phyloP scores from a whole-genome alignment of 352 stramenopile genomes.

The Phytophthora nicotianae region DNA sequence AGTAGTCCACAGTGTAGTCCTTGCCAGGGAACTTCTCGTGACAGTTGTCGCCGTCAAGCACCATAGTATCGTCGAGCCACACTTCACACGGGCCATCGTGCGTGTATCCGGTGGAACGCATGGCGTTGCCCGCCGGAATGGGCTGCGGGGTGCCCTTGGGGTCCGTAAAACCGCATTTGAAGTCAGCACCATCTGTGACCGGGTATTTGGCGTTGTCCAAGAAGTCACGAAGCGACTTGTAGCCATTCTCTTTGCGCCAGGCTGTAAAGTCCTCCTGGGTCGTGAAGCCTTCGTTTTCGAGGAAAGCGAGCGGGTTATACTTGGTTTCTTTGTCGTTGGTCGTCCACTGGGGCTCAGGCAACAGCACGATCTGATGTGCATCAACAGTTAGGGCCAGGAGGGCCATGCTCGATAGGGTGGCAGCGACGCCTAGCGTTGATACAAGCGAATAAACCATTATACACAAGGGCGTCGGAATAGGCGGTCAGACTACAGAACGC shows the following conservation, averaged over 20 bases:
- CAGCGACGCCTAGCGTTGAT: conserved; percentile 22
- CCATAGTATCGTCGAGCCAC: conserved; percentile 38
- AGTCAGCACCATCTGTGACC: conserved; percentile 28
- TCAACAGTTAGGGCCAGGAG: conserved; percentile 22
- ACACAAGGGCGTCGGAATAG: not conserved
- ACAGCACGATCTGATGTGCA: conserved; percentile 34
- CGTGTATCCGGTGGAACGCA: conserved; percentile 50
- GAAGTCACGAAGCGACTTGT: conserved; percentile 48
- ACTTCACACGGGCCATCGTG: conserved; percentile 45
- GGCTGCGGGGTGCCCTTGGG: conserved; percentile 29
- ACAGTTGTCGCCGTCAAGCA: conserved; percentile 33
- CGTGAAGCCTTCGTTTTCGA: too few species aligned
- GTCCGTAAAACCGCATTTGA: conserved; percentile 38
- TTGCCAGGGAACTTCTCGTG: conserved; percentile 33
- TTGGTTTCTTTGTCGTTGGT: conserved; percentile 34
- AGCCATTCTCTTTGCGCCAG: conserved; percentile 39
- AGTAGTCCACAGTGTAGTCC: conserved; percentile 34
- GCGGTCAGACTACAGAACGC: not conserved
- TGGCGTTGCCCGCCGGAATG: conserved; percentile 27
- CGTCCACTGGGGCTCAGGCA: conserved; percentile 38
- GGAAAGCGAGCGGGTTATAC: conserved; percentile 51
- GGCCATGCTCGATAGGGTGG: conserved; percentile 23
- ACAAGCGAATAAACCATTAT: conserved; percentile 21
- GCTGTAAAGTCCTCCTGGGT: conserved; percentile 40
- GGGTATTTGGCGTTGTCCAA: conserved; percentile 44